phyloP scores from a whole-genome alignment of 371 early-diverging fungal species.

The Mortierella sp. region DNA sequence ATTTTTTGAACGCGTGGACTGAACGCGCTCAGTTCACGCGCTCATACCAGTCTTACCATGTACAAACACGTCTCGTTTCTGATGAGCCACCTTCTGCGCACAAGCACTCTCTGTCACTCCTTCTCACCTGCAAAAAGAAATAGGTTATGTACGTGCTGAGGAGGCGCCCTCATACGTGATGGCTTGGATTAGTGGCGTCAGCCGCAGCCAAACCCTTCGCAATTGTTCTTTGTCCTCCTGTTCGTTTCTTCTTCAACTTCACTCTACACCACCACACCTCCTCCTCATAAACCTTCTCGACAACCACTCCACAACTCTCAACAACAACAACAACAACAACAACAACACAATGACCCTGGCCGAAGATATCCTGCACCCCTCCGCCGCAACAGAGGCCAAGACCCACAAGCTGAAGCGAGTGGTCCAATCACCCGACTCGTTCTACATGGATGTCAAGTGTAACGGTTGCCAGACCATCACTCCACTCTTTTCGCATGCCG shows the following conservation, averaged over 20 bases:
- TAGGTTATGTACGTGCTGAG: too few species aligned
- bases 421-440: conserved; percentile 99
- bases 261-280: neutral
- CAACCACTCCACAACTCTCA: neutral
- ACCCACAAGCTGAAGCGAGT: conserved; percentile 99
- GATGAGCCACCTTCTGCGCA: too few species aligned
- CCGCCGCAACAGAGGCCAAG: conserved; percentile 88
- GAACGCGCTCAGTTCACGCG: too few species aligned
- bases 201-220: neutral
- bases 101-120: too few species aligned
- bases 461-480: conserved; percentile 96
- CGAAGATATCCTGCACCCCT: conserved; percentile 98
- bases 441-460: conserved; percentile 99
- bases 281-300: neutral
- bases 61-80: too few species aligned
- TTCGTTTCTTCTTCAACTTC: conserved; percentile 1
- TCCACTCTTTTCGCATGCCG: conserved; percentile 99
- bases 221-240: neutral
- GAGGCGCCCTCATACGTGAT: neutral
- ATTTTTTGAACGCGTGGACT: too few species aligned
- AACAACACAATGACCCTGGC: conserved; percentile 67
- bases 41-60: too few species aligned
- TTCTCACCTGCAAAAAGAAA: too few species aligned
- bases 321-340: conserved; percentile 23
- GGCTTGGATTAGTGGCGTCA: conserved; percentile 6